phyloP scores from a whole-genome alignment of 257 asterid genomes.

The Ajuga chamaepitys region DNA sequence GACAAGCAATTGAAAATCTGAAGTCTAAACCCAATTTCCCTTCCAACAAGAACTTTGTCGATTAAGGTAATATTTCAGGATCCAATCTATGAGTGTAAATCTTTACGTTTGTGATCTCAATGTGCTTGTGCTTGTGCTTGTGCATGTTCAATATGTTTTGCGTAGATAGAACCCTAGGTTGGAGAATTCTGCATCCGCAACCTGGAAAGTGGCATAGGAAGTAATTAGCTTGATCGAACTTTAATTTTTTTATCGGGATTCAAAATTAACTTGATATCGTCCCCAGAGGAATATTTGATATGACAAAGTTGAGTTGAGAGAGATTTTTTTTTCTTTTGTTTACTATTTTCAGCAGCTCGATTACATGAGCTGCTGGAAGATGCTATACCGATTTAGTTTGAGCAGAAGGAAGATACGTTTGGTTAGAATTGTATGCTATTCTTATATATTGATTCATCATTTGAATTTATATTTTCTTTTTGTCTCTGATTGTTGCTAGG shows the following conservation, averaged over 20 bases:
- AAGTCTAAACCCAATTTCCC: conserved; percentile 13
- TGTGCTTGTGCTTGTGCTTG: neutral
- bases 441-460: neutral
- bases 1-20: neutral
- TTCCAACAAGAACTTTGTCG: neutral
- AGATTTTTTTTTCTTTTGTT: neutral
- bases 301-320: neutral
- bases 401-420: neutral
- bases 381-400: neutral
- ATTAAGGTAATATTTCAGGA: conserved; percentile 20
- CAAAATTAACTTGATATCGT: neutral
- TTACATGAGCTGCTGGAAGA: conserved; percentile 1
- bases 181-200: neutral
- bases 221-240: neutral
- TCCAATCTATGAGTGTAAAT: neutral
- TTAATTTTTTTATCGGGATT: neutral
- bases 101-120: neutral
- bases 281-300: neutral
- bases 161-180: neutral
- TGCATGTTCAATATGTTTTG: neutral
- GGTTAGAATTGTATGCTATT: neutral
- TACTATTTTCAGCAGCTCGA: neutral
- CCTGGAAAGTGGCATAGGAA: neutral
- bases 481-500: conserved; percentile 13
- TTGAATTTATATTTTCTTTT: neutral